A percentile compares a stretch with the other conserved stretches of the same genome.
Evolutionary conservation across 2,329 filamentous ascomycete species (phyloP).

Genomic region (Penicillium sp.): DNA sequence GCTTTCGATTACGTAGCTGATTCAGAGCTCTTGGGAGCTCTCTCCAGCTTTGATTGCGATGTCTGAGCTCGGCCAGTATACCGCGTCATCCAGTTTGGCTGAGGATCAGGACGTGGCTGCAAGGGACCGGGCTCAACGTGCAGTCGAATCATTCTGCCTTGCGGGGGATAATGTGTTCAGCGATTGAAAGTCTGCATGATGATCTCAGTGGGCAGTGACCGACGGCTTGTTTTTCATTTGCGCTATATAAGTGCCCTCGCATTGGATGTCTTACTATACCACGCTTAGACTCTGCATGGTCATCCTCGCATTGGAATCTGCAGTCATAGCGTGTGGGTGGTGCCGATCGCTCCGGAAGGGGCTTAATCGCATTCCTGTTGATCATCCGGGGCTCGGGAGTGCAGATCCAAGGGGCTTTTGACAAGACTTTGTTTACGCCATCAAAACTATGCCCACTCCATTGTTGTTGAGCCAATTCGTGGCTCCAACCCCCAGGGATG

Average conservation of each 20-base stretch:
- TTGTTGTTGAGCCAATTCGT: not conserved
- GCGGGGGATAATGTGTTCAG: constrained; percentile 12
- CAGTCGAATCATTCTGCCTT: constrained; percentile 13
- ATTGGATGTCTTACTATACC: constrained; percentile 5
- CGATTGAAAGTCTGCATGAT: constrained; percentile 9
- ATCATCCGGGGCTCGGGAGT: constrained; percentile 4
- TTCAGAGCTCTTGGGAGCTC: not conserved
- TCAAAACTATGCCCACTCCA: not conserved
- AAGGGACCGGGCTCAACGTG: constrained; percentile 23
- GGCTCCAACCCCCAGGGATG: constrained; percentile 1
- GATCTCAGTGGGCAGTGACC: constrained; percentile 9
- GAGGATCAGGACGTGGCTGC: constrained; percentile 6
- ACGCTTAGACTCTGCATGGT: constrained; percentile 10
- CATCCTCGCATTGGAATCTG: constrained; percentile 19
- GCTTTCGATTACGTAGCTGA: constrained; percentile 9
- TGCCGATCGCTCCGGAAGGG: constrained; percentile 18
- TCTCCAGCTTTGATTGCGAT: not conserved
- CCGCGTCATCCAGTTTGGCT: constrained; percentile 10
- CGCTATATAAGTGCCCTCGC: constrained; percentile 8
- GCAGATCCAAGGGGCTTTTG: not conserved
- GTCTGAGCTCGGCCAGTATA: constrained; percentile 9
- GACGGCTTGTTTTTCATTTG: not conserved
- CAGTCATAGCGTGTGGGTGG: constrained; percentile 5
- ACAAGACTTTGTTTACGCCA: constrained; percentile 7
- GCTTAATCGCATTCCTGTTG: constrained; percentile 18